Percentiles rank a stretch among this genome's conserved stretches.
Conservation (phyloP, 108 stramenopile species). For the Craspedostauros australis region DNA sequence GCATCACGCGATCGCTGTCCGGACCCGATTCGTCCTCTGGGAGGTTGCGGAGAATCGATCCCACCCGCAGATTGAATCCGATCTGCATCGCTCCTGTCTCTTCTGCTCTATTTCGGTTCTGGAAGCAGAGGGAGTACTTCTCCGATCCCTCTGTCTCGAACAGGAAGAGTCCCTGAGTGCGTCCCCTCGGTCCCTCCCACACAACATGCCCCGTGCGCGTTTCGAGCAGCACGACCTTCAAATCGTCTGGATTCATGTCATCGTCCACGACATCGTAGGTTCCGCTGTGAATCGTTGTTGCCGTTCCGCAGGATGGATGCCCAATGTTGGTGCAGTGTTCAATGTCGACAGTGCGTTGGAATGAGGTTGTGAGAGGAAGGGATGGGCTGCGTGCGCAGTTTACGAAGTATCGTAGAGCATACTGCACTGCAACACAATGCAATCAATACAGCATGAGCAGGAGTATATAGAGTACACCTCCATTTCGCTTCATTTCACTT, state of each 20-base stretch:
- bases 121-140: slow-evolving; percentile 54
- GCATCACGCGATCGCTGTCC: slow-evolving; percentile 40
- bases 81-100: slow-evolving; percentile 46
- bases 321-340: slow-evolving; percentile 3
- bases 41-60: slow-evolving; percentile 25
- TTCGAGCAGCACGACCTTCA: slow-evolving; percentile 14
- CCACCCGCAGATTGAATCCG: slow-evolving; percentile 59
- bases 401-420: too few species aligned
- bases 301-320: background rate
- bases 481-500: too few species aligned
- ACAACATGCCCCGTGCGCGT: slow-evolving; percentile 12
- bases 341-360: too few species aligned
- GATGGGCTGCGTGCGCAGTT: too few species aligned
- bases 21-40: slow-evolving; percentile 49
- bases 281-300: slow-evolving; percentile 12
- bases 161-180: slow-evolving; percentile 47
- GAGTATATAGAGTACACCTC: too few species aligned
- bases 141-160: slow-evolving; percentile 18
- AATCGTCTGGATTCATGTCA: slow-evolving; percentile 20
- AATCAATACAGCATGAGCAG: too few species aligned
- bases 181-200: slow-evolving; percentile 43
- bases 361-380: too few species aligned
- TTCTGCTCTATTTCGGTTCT: slow-evolving; percentile 40
- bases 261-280: slow-evolving; percentile 38
- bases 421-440: too few species aligned